Evolutionary conservation across 2,329 filamentous ascomycete species (phyloP).

Genomic region (Pleoardoris graminearum): DNA sequence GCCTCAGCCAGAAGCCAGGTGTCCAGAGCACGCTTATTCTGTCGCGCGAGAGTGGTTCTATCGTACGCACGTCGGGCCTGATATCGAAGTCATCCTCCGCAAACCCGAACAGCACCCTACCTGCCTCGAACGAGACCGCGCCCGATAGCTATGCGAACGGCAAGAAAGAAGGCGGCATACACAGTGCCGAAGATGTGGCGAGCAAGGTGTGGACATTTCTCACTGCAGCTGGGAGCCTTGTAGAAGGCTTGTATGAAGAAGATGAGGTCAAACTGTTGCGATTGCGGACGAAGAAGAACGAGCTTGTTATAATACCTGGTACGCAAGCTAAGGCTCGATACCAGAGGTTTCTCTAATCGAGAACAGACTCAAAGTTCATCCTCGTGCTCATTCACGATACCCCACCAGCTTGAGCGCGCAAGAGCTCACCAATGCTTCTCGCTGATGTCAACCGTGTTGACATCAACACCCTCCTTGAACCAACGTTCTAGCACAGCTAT

Average conservation of each 20-base stretch:
- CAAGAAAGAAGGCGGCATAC: constrained; percentile 52
- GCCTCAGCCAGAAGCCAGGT: constrained; percentile 75
- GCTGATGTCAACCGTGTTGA: constrained; percentile 66
- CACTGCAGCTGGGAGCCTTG: constrained; percentile 67
- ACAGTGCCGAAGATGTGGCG: constrained; percentile 72
- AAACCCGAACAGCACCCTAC: constrained; percentile 47
- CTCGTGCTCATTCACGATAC: constrained; percentile 81
- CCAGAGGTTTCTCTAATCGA: constrained; percentile 17
- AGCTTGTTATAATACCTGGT: constrained; percentile 78
- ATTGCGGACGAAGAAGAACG: constrained; percentile 80
- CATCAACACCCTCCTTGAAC: constrained; percentile 71
- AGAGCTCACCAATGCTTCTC: constrained; percentile 65
- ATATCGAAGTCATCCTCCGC: constrained; percentile 61
- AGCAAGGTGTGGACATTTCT: constrained; percentile 77
- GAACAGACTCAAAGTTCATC: constrained; percentile 70
- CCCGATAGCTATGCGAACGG: constrained; percentile 39
- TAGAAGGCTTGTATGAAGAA: constrained; percentile 74
- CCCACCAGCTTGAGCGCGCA: constrained; percentile 61
- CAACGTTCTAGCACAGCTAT: constrained; percentile 58
- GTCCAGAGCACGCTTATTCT: constrained; percentile 78
- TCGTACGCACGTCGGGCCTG: constrained; percentile 75
- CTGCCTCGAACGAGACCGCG: constrained; percentile 37
- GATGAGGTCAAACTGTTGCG: constrained; percentile 78
- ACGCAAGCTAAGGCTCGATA: constrained; percentile 14
- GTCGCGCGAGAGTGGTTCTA: constrained; percentile 70